Base-by-base conservation (phyloP, 73 alveolate genomes). In the Paramecium caudatum region DNA sequence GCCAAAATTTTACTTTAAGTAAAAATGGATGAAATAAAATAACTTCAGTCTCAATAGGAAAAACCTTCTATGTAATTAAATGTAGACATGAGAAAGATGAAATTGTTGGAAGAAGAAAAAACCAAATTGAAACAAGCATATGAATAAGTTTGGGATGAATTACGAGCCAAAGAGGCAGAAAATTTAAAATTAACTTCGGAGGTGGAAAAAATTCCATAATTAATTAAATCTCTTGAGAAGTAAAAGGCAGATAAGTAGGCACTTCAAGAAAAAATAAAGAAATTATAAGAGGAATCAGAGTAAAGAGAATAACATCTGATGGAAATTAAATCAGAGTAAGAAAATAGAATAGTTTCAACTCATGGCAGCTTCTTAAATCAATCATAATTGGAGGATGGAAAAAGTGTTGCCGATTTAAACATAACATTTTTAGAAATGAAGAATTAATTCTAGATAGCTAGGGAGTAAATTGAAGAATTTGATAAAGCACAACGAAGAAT, bases 221-320 rank as follows among this genome's bases (percentile, higher is more conserved):
- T 50, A 7, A 36, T 36, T 25, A 86, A 86, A 63, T 70, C 74
- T 36, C 33, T 62, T 36, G 93, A 86, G 19, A 86, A 86, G 65
- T 16, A 27, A 25, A 86, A 86, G 17, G 68, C 46, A 0, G 93
- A 86, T 19, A 86, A 86, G 46, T 37, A 9, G 30, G 30, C 19
- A 47, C 55, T 86, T 16, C 15, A 86, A 62, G 93, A 86, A 39
- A 86, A 86, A 15, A 43, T 86, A 16, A 86, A 86, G 15, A 62
- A 86, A 62, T 69, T 61, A 3, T 21, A 86, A 23, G 93, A 86
- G 13, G 90, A 65, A 41, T 39, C 36, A 63, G 88, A 86, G 12
- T 23, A 37, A 41, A 78, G 36, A 62, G 84, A 86, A 36, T 63
- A 36, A 39, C 21, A 41, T 23, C 36, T 74, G n/a, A 9, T 43